phyloP scores from a whole-genome alignment of 2,329 filamentous ascomycete genomes.

The Aspergillus spinulosporus region DNA sequence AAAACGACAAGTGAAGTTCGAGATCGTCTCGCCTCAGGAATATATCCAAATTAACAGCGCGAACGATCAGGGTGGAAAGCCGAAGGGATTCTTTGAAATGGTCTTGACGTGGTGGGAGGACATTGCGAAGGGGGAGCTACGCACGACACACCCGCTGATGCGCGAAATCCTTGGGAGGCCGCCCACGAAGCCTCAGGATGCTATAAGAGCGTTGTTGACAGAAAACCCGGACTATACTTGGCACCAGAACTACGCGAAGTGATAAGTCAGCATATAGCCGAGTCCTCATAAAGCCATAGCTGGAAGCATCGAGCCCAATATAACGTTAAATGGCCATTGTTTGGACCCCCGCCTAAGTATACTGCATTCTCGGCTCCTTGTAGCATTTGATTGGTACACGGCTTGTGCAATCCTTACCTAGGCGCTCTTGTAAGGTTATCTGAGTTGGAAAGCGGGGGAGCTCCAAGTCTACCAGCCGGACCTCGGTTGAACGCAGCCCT shows the following conservation, averaged over 20 bases:
- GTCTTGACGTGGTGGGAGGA: constrained; percentile 50
- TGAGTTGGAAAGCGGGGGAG: not conserved
- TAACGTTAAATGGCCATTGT: too few relatives aligned
- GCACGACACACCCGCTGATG: constrained; percentile 47
- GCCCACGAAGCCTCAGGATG: constrained; percentile 43
- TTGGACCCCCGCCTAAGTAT: too few relatives aligned
- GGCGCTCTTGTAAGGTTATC: not conserved
- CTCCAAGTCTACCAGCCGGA: constrained; percentile 5
- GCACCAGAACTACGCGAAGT: constrained; percentile 46
- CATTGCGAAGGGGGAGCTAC: constrained; percentile 47
- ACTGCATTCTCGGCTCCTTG: not conserved
- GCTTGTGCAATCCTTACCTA: not conserved
- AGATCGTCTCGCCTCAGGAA: constrained; percentile 37
- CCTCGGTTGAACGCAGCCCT: constrained; percentile 1
- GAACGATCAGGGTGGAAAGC: constrained; percentile 41
- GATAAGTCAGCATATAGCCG: not conserved
- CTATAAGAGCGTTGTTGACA: constrained; percentile 31
- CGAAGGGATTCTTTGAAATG: constrained; percentile 36
- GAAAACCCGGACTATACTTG: constrained; percentile 42
- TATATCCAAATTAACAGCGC: constrained; percentile 34
- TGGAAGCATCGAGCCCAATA: too few relatives aligned
- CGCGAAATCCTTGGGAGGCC: constrained; percentile 46
- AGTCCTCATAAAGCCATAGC: constrained; percentile 9
- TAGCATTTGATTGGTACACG: not conserved
- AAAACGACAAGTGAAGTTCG: constrained; percentile 32